Evolutionary conservation across 2,329 filamentous ascomycete genomes (phyloP).

Genomic region (Nothomitra cinnamomea): DNA sequence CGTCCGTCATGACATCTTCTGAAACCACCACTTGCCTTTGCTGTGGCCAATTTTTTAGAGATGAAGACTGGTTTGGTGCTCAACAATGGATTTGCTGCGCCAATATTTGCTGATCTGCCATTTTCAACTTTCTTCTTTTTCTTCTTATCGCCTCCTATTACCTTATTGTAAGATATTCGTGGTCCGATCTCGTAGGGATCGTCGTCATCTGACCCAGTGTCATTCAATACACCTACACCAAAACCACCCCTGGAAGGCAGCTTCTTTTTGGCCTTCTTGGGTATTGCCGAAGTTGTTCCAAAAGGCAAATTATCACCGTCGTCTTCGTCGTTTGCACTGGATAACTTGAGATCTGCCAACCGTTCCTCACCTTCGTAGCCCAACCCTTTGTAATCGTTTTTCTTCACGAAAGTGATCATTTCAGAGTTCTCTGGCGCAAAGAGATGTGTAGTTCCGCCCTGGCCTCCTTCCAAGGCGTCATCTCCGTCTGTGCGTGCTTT

Average conservation of each 20-base stretch:
- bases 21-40: constrained; percentile 28
- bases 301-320: constrained; percentile 24
- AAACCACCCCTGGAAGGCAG: constrained; percentile 43
- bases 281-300: constrained; percentile 21
- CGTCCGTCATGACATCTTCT: constrained; percentile 71
- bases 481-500: constrained; percentile 44
- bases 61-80: constrained; percentile 57
- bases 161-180: constrained; percentile 69
- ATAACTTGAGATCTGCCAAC: constrained; percentile 18
- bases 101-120: constrained; percentile 24
- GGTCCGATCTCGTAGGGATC: constrained; percentile 88
- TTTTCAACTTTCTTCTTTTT: constrained; percentile 43
- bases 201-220: constrained; percentile 87
- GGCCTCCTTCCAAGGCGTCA: constrained; percentile 26
- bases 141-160: constrained; percentile 67
- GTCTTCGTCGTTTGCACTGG: constrained; percentile 15
- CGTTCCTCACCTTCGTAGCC: constrained; percentile 45
- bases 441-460: constrained; percentile 35
- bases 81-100: constrained; percentile 44
- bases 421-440: constrained; percentile 72
- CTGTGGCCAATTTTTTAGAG: constrained; percentile 41
- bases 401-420: constrained; percentile 48
- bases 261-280: constrained; percentile 34
- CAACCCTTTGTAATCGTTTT: constrained; percentile 53
- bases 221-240: constrained; percentile 77